phyloP scores from a whole-genome alignment of 805 yeast species.

The Myxozyma melibiosi region DNA sequence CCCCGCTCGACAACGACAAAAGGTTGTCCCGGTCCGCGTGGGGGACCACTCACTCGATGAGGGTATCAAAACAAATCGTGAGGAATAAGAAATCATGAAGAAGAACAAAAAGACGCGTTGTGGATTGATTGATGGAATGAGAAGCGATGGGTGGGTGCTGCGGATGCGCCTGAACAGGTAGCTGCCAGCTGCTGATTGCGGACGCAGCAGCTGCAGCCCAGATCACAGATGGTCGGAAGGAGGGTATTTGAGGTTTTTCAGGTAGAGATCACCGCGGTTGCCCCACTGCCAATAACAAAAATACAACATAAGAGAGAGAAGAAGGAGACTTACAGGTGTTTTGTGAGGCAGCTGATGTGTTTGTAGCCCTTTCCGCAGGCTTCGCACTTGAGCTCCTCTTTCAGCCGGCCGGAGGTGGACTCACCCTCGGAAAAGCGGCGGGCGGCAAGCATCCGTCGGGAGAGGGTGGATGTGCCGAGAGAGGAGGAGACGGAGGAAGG shows the following conservation, averaged over 20 bases:
- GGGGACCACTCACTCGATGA: too few species aligned
- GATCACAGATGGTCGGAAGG: too few species aligned
- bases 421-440: conserved; percentile 78
- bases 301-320: too few species aligned
- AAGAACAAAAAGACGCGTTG: background rate
- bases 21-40: too few species aligned
- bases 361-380: conserved; percentile 91
- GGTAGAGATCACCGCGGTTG: too few species aligned
- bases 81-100: background rate
- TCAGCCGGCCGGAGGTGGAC: conserved; percentile 71
- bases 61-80: background rate
- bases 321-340: conserved; percentile 28
- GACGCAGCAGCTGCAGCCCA: too few species aligned
- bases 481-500: conserved; percentile 17
- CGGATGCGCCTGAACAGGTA: too few species aligned
- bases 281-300: too few species aligned
- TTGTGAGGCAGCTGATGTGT: conserved; percentile 53
- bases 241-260: too few species aligned
- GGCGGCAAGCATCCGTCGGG: conserved; percentile 57
- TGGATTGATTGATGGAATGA: background rate
- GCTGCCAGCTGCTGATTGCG: too few species aligned
- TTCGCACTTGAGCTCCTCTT: conserved; percentile 83
- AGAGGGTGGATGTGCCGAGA: conserved; percentile 22
- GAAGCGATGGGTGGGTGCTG: too few species aligned
- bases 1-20: too few species aligned